Conservation (phyloP, 352 stramenopile species). For the Phytophthora fragariae region DNA sequence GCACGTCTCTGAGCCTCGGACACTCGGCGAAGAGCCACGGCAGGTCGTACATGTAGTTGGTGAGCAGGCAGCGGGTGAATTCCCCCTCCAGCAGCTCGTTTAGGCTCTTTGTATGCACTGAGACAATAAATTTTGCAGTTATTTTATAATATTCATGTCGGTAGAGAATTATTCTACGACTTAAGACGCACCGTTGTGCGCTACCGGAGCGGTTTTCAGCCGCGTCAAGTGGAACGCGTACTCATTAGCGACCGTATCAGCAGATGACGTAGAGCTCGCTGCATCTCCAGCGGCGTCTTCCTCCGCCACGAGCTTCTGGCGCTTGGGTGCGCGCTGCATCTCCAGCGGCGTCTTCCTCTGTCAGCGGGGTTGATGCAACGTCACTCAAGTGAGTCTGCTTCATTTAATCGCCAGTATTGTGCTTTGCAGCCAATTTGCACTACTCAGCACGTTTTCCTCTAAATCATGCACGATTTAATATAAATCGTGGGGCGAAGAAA, state of each 20-base stretch:
- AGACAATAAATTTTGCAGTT: neutral
- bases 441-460: too few relatives aligned
- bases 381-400: too few relatives aligned
- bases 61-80: constrained; percentile 71
- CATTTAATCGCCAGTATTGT: too few relatives aligned
- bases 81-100: constrained; percentile 62
- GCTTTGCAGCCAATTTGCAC: too few relatives aligned
- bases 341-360: too few relatives aligned
- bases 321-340: constrained; percentile 22
- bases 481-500: too few relatives aligned
- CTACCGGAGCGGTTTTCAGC: constrained; percentile 40
- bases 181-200: constrained; percentile 57
- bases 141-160: neutral
- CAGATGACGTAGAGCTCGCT: neutral
- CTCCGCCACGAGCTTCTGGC: constrained; percentile 26
- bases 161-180: neutral
- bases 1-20: constrained; percentile 60
- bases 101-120: constrained; percentile 56
- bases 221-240: constrained; percentile 49
- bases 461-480: too few relatives aligned
- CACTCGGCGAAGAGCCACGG: constrained; percentile 76
- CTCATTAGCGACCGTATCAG: neutral
- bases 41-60: constrained; percentile 87
- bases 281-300: neutral
- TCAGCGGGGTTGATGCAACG: too few relatives aligned